Conservation (phyloP, 2,329 filamentous ascomycete species). For the Cladosporium cucumerinum region DNA sequence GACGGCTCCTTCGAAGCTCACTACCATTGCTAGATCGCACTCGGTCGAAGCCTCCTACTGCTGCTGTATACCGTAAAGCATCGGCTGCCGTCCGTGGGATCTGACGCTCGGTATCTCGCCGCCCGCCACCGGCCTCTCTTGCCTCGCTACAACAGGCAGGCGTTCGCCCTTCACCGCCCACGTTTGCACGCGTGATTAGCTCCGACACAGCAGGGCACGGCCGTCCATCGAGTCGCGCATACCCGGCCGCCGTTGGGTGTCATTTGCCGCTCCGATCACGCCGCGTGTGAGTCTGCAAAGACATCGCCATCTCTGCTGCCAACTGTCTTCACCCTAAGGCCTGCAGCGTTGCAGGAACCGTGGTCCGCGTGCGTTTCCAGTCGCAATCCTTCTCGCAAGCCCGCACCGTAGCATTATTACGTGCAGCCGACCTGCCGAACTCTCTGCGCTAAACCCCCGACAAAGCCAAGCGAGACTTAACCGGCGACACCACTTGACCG, state of each 20-base stretch:
- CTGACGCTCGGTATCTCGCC: neutral
- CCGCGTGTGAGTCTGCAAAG: conserved; percentile 10
- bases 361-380: conserved; percentile 10
- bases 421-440: neutral
- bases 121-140: neutral
- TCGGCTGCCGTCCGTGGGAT: neutral
- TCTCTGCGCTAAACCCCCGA: neutral
- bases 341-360: conserved; percentile 17
- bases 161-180: conserved; percentile 11
- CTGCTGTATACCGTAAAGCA: neutral
- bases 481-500: conserved; percentile 16
- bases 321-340: conserved; percentile 15
- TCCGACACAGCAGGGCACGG: conserved; percentile 10
- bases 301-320: conserved; percentile 9
- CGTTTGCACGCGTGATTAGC: conserved; percentile 2
- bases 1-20: conserved; percentile 5
- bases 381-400: conserved; percentile 6
- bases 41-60: neutral
- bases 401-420: neutral
- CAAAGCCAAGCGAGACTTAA: conserved; percentile 11
- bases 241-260: conserved; percentile 9
- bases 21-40: neutral
- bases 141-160: neutral
- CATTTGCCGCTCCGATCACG: conserved; percentile 15
- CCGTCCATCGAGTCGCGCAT: conserved; percentile 3